Conservation (phyloP, 352 stramenopile species). For the Globisporangium apiculatum region DNA sequence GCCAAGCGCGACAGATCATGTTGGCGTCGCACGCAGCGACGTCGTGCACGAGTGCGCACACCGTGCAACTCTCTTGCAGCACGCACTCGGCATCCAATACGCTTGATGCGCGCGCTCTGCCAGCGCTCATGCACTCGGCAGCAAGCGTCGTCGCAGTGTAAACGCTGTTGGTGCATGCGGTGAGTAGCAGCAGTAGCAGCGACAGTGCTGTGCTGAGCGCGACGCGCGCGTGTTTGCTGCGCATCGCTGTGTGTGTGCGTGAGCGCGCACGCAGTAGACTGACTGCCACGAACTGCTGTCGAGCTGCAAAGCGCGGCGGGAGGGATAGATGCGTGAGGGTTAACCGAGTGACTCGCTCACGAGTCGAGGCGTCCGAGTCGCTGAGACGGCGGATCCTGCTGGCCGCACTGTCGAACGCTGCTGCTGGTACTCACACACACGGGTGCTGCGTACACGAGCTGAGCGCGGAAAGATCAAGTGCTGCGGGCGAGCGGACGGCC, state of each 20-base stretch:
- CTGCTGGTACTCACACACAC: too few relatives aligned
- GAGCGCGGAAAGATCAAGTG: background rate
- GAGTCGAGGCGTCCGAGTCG: too few relatives aligned
- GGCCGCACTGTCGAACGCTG: too few relatives aligned
- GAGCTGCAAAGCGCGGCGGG: too few relatives aligned
- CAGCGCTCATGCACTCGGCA: background rate
- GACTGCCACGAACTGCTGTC: too few relatives aligned
- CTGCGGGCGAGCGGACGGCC: too few relatives aligned
- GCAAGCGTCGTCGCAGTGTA: background rate
- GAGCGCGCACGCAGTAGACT: too few relatives aligned
- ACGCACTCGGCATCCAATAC: background rate
- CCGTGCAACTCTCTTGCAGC: conserved; percentile 1
- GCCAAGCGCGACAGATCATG: conserved; percentile 6
- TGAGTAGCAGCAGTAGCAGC: background rate
- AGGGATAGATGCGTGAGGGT: too few relatives aligned
- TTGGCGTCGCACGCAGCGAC: background rate
- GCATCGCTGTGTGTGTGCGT: background rate
- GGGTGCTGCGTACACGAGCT: background rate
- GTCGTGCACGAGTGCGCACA: conserved; percentile 7
- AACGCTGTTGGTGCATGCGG: background rate
- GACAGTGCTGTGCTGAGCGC: too few relatives aligned
- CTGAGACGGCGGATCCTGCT: background rate
- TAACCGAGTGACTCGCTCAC: too few relatives aligned
- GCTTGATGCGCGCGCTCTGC: background rate
- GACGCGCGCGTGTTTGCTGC: too few relatives aligned